phyloP scores from a whole-genome alignment of 805 yeast genomes.

The Candida yuanshanica region DNA sequence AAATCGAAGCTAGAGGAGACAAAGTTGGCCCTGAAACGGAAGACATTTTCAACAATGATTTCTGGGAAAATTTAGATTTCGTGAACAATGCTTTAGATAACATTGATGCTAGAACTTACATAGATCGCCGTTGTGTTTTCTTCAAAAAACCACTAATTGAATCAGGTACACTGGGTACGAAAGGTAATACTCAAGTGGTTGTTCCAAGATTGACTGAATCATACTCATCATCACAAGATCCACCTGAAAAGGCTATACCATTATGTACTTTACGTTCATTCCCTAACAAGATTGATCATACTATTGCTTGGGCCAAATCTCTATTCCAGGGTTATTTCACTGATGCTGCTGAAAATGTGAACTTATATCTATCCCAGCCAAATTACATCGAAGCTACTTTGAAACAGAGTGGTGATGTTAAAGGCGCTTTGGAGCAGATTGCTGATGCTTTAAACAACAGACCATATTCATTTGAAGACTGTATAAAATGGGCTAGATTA shows the following conservation, averaged over 20 bases:
- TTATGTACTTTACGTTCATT: slow-evolving; percentile 94
- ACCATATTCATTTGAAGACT: slow-evolving; percentile 88
- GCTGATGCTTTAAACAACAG: slow-evolving; percentile 68
- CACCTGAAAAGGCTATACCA: slow-evolving; percentile 97
- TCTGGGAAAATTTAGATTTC: slow-evolving; percentile 80
- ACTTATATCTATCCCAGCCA: slow-evolving; percentile 84
- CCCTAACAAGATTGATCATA: slow-evolving; percentile 97
- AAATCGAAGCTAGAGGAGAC: slow-evolving; percentile 70
- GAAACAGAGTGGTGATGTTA: slow-evolving; percentile 89
- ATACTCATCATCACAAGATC: slow-evolving; percentile 94
- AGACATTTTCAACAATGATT: slow-evolving; percentile 71
- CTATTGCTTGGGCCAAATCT: slow-evolving; percentile 98
- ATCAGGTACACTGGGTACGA: slow-evolving; percentile 96
- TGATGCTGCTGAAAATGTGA: slow-evolving; percentile 91
- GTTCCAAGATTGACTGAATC: slow-evolving; percentile 93
- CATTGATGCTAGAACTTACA: slow-evolving; percentile 96
- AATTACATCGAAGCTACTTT: slow-evolving; percentile 86
- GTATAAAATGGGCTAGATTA: slow-evolving; percentile 90
- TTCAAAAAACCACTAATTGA: slow-evolving; percentile 87
- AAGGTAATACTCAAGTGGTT: slow-evolving; percentile 96
- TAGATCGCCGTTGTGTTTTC: slow-evolving; percentile 94
- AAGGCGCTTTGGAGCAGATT: slow-evolving; percentile 79
- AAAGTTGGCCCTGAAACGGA: slow-evolving; percentile 95
- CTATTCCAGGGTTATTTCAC: slow-evolving; percentile 87
- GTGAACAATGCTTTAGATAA: slow-evolving; percentile 97